phyloP scores from a whole-genome alignment of 2,329 filamentous ascomycete species.

The Phialophora expanda region DNA sequence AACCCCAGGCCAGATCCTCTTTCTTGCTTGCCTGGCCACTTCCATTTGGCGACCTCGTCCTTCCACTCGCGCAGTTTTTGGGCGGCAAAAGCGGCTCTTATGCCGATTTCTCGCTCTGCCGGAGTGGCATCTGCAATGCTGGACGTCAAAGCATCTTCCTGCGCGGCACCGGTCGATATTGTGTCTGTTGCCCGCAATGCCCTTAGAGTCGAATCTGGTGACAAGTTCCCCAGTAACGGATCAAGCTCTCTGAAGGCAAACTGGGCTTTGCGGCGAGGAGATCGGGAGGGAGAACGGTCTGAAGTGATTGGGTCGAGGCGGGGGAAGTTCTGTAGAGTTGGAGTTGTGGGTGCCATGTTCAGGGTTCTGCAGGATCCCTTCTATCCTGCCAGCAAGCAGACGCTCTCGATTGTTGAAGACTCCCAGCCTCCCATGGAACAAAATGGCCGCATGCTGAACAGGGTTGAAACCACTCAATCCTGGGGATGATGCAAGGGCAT shows the following conservation, averaged over 20 bases:
- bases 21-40: conserved; percentile 57
- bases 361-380: not conserved
- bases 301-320: conserved; percentile 38
- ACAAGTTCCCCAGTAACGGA: conserved; percentile 58
- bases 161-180: conserved; percentile 48
- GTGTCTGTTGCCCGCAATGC: conserved; percentile 54
- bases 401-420: conserved; percentile 18
- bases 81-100: conserved; percentile 63
- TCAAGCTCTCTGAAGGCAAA: conserved; percentile 50
- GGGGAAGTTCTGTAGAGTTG: conserved; percentile 35
- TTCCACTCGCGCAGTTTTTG: conserved; percentile 65
- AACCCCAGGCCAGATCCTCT: conserved; percentile 51
- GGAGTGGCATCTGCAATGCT: conserved; percentile 62
- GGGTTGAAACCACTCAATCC: not conserved
- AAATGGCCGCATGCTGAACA: conserved; percentile 28
- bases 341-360: conserved; percentile 36
- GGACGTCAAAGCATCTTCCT: conserved; percentile 50
- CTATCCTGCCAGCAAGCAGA: conserved; percentile 23
- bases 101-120: conserved; percentile 63
- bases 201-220: conserved; percentile 59
- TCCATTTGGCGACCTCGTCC: conserved; percentile 63
- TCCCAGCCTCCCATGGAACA: conserved; percentile 22
- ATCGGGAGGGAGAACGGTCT: conserved; percentile 47
- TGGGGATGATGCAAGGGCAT: conserved; percentile 5
- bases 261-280: conserved; percentile 46